Base-by-base conservation (phyloP, 2,329 filamentous ascomycete genomes). In the Aspergillus cejpii region DNA sequence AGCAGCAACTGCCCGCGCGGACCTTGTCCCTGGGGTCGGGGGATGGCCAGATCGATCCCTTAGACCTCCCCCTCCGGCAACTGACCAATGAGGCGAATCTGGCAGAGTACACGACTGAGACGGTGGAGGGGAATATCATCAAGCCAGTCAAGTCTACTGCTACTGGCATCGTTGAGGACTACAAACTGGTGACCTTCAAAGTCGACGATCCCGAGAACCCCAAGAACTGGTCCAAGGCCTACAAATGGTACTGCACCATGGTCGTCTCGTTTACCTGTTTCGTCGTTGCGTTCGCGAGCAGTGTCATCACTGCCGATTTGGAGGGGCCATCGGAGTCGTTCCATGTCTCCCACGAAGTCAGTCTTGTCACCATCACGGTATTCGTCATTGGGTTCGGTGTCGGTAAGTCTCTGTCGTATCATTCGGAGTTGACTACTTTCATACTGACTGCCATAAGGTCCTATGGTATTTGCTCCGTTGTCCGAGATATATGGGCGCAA, bases 211-310 rank as follows among this genome's bases (percentile, higher is more conserved):
- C 79, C 0, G 84, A 83, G 52, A 91, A 91, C 58, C 87, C 87
- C 0, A 91, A 91, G 74, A 92, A 91, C 65, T 92, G 85, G 85
- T 80, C 77, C 45, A 88, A 87, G 64, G 71, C 68, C 1, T 84
- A 73, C 64, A 92, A 90, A 67, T 91, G 87, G 86, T 87, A 83
- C 59, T 83, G 80, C 60, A 95, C 88, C 19, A 88, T 94, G 83
- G 80, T 87, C 12, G 87, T 94, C 0, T 85, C 88, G 1, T 51
- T 78, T 17, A 86, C 83, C 1, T 87, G 84, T 59, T 87, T 88
- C 60, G 81, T 85, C 31, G 84, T 87, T 36, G 82, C 84, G 0
- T 80, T 87, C 45, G 73, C 74, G 19, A 87, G 83, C 39, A 80
- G 81, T 41, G 83, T 94, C 53, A 82, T 94, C 60, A 94, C 88